Conservation (phyloP, 2,329 filamentous ascomycete species). For the Fusarium burgessii region DNA sequence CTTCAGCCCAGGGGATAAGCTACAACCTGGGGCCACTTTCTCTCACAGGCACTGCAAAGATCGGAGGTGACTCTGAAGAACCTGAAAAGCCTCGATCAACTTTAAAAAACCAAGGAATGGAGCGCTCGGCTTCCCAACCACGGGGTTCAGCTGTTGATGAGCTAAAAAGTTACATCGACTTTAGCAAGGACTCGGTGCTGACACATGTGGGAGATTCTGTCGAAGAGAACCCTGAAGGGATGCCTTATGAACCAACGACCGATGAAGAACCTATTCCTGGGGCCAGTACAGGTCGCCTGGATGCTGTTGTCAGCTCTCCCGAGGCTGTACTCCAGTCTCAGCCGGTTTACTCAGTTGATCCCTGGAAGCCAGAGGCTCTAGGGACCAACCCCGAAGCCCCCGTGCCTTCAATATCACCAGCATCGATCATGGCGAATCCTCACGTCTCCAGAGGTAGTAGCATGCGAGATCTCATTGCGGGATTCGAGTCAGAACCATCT, state of each 20-base stretch:
- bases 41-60: neutral
- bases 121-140: constrained; percentile 20
- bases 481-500: constrained; percentile 36
- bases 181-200: constrained; percentile 32
- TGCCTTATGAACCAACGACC: constrained; percentile 9
- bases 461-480: constrained; percentile 34
- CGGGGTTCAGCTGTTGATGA: constrained; percentile 41
- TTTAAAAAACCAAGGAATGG: constrained; percentile 30
- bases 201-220: constrained; percentile 22
- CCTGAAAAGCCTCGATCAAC: neutral
- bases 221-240: constrained; percentile 8
- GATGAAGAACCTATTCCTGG: neutral
- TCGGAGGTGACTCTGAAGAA: neutral
- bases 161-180: constrained; percentile 42
- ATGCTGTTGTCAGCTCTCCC: constrained; percentile 31
- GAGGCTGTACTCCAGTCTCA: constrained; percentile 33
- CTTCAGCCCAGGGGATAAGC: constrained; percentile 13
- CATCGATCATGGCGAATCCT: constrained; percentile 44
- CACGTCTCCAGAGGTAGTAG: constrained; percentile 37
- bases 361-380: constrained; percentile 44
- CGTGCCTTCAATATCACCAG: constrained; percentile 45
- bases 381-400: constrained; percentile 35
- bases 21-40: neutral
- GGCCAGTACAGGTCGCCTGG: constrained; percentile 3
- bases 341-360: constrained; percentile 35